These are phyloP conservation scores for Xylaria hypoxylon DNA, from an alignment of 2,329 filamentous ascomycete genomes.

Conservation along the genomic window DNA sequence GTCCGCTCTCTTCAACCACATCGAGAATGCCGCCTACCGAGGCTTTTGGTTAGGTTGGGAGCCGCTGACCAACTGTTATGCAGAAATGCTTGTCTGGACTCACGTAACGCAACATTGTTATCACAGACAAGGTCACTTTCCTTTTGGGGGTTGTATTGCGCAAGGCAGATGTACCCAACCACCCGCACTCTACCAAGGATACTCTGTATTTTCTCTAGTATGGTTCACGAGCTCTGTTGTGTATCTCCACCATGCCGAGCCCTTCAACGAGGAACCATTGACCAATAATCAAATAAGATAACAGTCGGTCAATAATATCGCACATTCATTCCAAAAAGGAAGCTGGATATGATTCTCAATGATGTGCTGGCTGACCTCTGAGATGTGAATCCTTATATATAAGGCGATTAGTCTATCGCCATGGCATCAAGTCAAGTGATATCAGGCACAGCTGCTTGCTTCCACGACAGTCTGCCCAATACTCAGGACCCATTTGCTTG, in stretches of 20 bases:
- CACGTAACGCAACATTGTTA: conserved; percentile 38
- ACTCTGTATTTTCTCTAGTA: conserved; percentile 28
- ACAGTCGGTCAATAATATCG: conserved; percentile 40
- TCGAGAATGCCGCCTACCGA: conserved; percentile 22
- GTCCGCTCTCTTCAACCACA: conserved; percentile 17
- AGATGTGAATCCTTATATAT: conserved; percentile 43
- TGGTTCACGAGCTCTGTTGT: conserved; percentile 26
- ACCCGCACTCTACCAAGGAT: conserved; percentile 18
- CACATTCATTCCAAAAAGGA: conserved; percentile 48
- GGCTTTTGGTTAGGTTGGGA: conserved; percentile 35
- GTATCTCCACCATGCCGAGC: conserved; percentile 29
- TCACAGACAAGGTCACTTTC: conserved; percentile 46
- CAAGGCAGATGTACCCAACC: conserved; percentile 37
- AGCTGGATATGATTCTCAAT: conserved; percentile 40
- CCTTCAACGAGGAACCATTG: conserved; percentile 9
- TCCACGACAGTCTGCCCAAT: conserved; percentile 22
- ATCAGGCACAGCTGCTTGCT: conserved; percentile 37
- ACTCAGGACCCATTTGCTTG: conserved; percentile 31
- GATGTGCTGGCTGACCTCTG: background rate
- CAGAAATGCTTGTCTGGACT: conserved; percentile 19
- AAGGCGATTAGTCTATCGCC: conserved; percentile 34
- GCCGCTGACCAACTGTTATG: conserved; percentile 32
- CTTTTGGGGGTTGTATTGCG: conserved; percentile 43
- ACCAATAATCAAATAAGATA: conserved; percentile 36
- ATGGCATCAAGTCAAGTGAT: conserved; percentile 37